Evolutionary conservation across 1,139 yeast genomes (phyloP), one percentile per base, ranked within the genome.

Genomic region (Candida labiduridarum): DNA sequence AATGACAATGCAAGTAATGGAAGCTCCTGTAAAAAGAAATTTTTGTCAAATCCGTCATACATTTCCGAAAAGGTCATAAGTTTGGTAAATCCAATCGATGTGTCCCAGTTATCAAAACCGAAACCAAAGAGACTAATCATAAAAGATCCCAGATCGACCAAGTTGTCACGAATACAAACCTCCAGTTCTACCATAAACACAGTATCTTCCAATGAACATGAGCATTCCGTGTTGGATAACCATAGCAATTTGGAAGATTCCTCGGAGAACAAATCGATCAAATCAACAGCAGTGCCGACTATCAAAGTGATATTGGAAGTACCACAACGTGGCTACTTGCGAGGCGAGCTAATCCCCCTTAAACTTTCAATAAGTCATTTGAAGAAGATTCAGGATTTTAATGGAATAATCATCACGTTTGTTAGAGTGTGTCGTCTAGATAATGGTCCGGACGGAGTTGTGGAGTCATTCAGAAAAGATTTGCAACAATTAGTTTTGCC

Each of bases 391-490:
- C 84, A 85, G 59, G 87, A 86, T 55, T 69, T 86, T n/a, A 82
- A 83, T 45, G 96, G 96, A 0, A 79, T 89, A 4, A 87, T 90
- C 10, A 80, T 89, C 15, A 90, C 97, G 0, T 72, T 91, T 48
- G 89, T 89, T 8, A 72, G 97, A 48, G 86, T 91, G 7, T 89
- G 96, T 56, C 74, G 96, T 22, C 82, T 91, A 40, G 87, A 86
- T 55, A 77, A 81, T 54, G 88, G 88, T 0, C 83, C 83, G 2
- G 86, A 80, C 47, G 78, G 83, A 15, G 76, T 83, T 27, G 75
- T 83, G 43, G 96, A 89, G 61, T 85, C 95, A 0, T 90, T 87
- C 65, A 74, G 97, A 55, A 91, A 91, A 64, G 97, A 91, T 63
- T 72, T 91, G 16, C 83, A 87, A 39, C 97, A 91, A 66, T 78